These are phyloP conservation scores for Uronychia binucleata DNA, from an alignment of 73 alveolate genomes.

Conservation along the genomic window DNA sequence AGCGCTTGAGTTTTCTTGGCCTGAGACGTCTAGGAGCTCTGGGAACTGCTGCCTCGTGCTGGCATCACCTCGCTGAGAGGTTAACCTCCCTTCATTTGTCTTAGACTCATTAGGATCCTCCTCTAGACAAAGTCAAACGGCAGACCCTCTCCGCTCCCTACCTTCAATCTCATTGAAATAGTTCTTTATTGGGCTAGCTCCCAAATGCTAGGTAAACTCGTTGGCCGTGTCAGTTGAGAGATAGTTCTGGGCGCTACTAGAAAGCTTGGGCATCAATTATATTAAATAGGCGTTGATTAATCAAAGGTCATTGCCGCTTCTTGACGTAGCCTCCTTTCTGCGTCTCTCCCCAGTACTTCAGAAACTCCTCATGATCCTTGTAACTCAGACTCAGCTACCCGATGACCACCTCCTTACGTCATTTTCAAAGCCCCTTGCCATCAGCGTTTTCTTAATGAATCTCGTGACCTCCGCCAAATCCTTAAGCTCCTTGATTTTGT, in stretches of 20 bases:
- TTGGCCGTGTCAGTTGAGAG: background rate
- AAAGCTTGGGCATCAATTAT: background rate
- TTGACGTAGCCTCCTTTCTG: slow-evolving; percentile 17
- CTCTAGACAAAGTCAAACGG: too few species aligned
- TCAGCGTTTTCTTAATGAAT: slow-evolving; percentile 35
- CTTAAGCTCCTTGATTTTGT: slow-evolving; percentile 3
- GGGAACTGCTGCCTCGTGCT: too few species aligned
- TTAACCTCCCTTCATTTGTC: too few species aligned
- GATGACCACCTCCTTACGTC: background rate
- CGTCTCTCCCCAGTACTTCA: slow-evolving; percentile 41
- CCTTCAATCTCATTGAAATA: too few species aligned
- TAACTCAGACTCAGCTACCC: slow-evolving; percentile 10
- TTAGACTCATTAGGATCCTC: too few species aligned
- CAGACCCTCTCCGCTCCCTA: too few species aligned
- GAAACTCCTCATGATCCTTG: slow-evolving; percentile 34
- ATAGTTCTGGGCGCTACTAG: background rate
- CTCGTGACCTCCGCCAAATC: background rate
- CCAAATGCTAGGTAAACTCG: background rate
- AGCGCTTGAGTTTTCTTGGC: too few species aligned
- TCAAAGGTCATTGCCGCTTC: background rate
- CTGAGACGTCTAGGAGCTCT: too few species aligned
- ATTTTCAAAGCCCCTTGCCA: slow-evolving; percentile 32
- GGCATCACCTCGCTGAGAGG: too few species aligned
- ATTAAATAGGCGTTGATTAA: background rate
- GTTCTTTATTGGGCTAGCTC: background rate